Percentiles rank a stretch among this genome's conserved stretches.
Evolutionary conservation across 1,139 yeast genomes (phyloP).

Genomic region (Arxiozyma telluris): DNA sequence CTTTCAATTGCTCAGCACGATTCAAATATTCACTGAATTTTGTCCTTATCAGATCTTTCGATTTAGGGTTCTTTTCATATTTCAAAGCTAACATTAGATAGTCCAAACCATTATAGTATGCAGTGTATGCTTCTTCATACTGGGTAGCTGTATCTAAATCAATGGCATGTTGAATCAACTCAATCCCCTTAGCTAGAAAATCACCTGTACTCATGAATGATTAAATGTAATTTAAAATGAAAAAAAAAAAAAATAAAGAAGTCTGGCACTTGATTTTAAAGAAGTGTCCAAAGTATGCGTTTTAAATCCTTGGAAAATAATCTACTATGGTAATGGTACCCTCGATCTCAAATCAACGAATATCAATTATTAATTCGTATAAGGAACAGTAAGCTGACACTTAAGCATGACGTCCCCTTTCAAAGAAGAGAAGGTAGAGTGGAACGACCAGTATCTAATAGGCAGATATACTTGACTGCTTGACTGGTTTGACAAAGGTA

Average conservation of each 20-base stretch:
- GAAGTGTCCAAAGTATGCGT: no score
- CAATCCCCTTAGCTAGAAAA: conserved; percentile 87
- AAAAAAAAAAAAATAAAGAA: no score
- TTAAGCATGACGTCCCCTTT: background rate
- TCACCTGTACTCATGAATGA: conserved; percentile 57
- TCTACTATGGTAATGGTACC: no score
- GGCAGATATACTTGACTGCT: no score
- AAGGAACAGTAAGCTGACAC: background rate
- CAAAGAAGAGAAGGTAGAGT: background rate
- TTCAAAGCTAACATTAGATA: conserved; percentile 93
- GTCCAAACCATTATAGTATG: conserved; percentile 88
- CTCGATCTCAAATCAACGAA: no score
- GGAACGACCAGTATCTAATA: background rate
- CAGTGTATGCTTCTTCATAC: conserved; percentile 89
- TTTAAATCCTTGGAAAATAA: no score
- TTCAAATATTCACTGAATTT: conserved; percentile 87
- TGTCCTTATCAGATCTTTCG: conserved; percentile 80
- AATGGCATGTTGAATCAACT: conserved; percentile 86
- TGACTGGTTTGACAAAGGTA: no score
- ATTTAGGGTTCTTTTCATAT: conserved; percentile 84
- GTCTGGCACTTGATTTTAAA: no score
- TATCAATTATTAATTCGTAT: no score
- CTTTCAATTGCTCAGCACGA: conserved; percentile 90
- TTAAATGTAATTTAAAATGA: no score
- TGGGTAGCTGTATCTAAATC: conserved; percentile 88